Percentiles rank a stretch among this genome's conserved stretches.
These are phyloP conservation scores for Fusarium pseudograminearum DNA, from an alignment of 2,329 filamentous ascomycete genomes.

Conservation along the genomic window DNA sequence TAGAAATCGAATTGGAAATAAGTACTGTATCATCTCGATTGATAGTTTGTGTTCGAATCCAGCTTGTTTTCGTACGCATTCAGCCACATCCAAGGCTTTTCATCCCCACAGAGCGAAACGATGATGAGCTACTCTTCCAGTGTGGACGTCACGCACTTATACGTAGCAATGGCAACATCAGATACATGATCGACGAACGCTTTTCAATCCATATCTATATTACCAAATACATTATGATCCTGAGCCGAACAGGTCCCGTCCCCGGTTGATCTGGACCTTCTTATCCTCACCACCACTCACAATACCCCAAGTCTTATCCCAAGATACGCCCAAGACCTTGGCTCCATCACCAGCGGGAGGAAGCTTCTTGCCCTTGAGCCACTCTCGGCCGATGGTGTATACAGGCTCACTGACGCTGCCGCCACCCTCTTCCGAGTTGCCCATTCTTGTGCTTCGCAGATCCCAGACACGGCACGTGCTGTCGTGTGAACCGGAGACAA, in stretches of 20 bases:
- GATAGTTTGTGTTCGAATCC: neutral
- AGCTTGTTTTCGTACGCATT: neutral
- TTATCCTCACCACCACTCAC: constrained; percentile 95
- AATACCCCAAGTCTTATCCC: constrained; percentile 89
- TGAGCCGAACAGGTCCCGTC: constrained; percentile 63
- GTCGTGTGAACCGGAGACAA: constrained; percentile 91
- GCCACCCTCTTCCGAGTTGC: constrained; percentile 69
- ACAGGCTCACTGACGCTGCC: constrained; percentile 78
- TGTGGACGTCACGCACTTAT: neutral
- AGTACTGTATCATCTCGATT: neutral
- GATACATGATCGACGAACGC: constrained; percentile 31
- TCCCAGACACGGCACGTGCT: constrained; percentile 96
- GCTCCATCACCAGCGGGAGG: constrained; percentile 81
- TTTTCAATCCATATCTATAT: constrained; percentile 26
- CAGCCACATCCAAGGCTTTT: neutral
- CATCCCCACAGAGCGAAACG: neutral
- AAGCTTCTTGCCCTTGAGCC: constrained; percentile 72
- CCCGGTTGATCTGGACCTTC: constrained; percentile 89
- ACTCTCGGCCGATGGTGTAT: constrained; percentile 81
- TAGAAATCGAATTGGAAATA: neutral
- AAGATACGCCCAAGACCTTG: constrained; percentile 90
- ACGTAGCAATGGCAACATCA: neutral
- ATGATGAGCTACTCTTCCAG: neutral
- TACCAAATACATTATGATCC: constrained; percentile 48
- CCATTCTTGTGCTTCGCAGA: constrained; percentile 75